phyloP scores from a whole-genome alignment of 208 protist genomes.

The Acanthamoeba royreba region DNA sequence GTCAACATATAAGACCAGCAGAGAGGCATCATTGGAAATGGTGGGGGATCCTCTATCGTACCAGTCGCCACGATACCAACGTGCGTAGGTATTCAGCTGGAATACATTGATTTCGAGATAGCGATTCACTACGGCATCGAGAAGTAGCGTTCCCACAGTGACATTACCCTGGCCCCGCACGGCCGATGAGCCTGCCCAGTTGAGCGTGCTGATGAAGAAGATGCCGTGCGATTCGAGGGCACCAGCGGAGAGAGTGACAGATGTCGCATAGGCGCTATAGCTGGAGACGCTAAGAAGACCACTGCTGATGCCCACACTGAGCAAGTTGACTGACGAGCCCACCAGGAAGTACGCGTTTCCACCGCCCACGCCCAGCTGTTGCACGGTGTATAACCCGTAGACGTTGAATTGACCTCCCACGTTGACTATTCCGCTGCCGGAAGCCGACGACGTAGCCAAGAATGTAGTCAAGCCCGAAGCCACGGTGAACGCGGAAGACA shows the following conservation, averaged over 20 bases:
- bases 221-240: not conserved
- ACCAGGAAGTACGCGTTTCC: not conserved
- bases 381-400: not conserved
- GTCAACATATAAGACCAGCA: no score
- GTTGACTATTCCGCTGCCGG: not conserved
- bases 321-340: not conserved
- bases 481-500: not conserved
- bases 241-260: not conserved
- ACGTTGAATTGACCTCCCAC: no score
- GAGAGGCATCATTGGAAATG: no score
- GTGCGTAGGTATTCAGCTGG: slow-evolving; percentile 25
- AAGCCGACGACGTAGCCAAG: not conserved
- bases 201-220: not conserved
- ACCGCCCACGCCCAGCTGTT: not conserved
- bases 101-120: not conserved
- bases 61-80: not conserved
- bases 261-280: not conserved
- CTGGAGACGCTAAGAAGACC: not conserved
- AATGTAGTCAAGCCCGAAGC: not conserved
- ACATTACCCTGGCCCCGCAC: not conserved
- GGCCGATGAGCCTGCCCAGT: not conserved
- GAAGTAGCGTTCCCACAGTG: not conserved
- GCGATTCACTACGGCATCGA: not conserved
- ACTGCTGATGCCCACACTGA: not conserved
- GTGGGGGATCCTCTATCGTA: no score